These are phyloP conservation scores for Kuraishia floccosa DNA, from an alignment of 805 yeast species.

Conservation along the genomic window DNA sequence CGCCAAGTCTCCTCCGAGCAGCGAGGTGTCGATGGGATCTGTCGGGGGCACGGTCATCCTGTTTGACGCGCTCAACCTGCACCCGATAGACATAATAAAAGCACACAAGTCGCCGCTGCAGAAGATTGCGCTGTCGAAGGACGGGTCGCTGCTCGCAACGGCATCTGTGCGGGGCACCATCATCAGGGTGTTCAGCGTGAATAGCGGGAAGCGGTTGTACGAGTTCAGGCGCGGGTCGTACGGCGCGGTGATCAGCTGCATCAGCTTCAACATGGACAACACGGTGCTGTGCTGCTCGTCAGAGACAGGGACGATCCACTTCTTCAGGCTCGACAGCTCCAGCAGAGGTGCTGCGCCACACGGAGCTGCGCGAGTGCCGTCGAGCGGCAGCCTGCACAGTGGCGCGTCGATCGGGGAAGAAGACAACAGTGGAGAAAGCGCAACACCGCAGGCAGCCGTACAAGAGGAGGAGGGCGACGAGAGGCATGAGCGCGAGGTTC, in stretches of 20 bases:
- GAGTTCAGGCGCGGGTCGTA: conserved; percentile 84
- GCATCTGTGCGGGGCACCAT: conserved; percentile 89
- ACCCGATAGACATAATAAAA: conserved; percentile 70
- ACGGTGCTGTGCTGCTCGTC: conserved; percentile 72
- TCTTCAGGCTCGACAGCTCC: conserved; percentile 54
- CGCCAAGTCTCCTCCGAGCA: too few species aligned
- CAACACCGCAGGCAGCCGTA: too few species aligned
- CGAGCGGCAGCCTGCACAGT: neutral
- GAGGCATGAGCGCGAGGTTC: conserved; percentile 10
- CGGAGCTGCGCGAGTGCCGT: neutral
- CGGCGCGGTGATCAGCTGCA: conserved; percentile 67
- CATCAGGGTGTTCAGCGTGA: conserved; percentile 66
- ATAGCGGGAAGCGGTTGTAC: conserved; percentile 47
- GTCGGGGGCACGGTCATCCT: conserved; percentile 60
- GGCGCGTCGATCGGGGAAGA: conserved; percentile 16
- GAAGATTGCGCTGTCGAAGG: conserved; percentile 53
- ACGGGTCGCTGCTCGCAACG: conserved; percentile 77
- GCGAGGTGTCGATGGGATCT: neutral
- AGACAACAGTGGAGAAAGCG: conserved; percentile 6
- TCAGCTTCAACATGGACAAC: conserved; percentile 65
- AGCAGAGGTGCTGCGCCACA: neutral
- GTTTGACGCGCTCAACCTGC: conserved; percentile 63
- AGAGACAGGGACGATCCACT: conserved; percentile 86
- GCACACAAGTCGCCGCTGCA: conserved; percentile 80
- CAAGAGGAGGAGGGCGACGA: conserved; percentile 8